Conservation (phyloP, 2,329 filamentous ascomycete species). For the Apiospora hydei region DNA sequence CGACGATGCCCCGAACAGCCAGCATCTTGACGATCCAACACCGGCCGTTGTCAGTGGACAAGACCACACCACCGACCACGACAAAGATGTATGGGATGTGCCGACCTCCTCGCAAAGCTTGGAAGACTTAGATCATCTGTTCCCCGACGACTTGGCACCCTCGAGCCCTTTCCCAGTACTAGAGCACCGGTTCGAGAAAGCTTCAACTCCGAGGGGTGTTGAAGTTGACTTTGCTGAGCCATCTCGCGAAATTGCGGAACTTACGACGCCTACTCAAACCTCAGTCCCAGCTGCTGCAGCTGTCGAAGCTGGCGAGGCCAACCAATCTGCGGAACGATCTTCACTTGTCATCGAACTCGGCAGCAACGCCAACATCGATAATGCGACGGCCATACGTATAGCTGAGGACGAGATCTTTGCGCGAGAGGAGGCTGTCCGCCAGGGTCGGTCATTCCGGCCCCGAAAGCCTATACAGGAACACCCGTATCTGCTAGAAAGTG, state of each 20-base stretch:
- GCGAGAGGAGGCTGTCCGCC: slow-evolving; percentile 27
- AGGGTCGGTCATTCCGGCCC: slow-evolving; percentile 43
- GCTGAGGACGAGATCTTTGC: slow-evolving; percentile 29
- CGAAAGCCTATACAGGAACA: slow-evolving; percentile 68
- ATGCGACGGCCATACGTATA: background rate
- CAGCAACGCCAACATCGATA: background rate
- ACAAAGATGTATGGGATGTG: slow-evolving; percentile 40
- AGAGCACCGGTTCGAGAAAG: background rate
- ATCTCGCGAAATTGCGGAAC: background rate
- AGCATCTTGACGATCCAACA: slow-evolving; percentile 15
- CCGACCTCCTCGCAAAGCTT: slow-evolving; percentile 38
- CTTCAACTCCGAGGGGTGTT: background rate
- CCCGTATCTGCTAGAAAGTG: slow-evolving; percentile 64
- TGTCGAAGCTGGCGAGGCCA: background rate
- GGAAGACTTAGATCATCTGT: slow-evolving; percentile 17
- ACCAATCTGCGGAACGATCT: background rate
- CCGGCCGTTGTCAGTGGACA: background rate
- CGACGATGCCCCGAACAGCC: slow-evolving; percentile 23
- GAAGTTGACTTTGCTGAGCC: background rate
- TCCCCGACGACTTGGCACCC: slow-evolving; percentile 34
- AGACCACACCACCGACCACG: slow-evolving; percentile 26
- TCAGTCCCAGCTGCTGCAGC: background rate
- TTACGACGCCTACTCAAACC: background rate
- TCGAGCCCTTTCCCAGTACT: background rate
- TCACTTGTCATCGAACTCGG: slow-evolving; percentile 10